Conservation (phyloP, 257 asterid species). For the Mitragyna speciosa region DNA sequence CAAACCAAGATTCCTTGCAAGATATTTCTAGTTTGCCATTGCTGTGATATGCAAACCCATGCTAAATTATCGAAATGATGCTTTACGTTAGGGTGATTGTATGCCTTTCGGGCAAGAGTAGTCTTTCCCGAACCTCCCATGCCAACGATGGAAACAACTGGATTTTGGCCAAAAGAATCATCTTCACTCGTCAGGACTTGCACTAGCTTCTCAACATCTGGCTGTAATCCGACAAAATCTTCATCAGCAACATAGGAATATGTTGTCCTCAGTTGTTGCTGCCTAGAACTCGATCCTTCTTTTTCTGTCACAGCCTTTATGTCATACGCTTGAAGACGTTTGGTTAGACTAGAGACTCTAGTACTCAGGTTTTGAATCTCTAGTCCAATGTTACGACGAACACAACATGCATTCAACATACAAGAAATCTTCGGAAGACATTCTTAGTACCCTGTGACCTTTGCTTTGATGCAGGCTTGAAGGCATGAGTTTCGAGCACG, state of each 20-base stretch:
- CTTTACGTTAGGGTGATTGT: background rate
- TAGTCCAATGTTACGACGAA: background rate
- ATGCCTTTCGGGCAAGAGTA: background rate
- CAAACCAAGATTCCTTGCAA: background rate
- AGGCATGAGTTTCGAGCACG: background rate
- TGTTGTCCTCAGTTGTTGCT: background rate
- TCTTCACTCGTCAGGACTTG: background rate
- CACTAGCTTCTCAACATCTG: background rate
- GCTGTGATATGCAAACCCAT: background rate
- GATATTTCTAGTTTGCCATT: background rate
- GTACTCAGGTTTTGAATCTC: background rate
- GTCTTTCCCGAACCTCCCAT: background rate
- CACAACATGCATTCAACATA: background rate
- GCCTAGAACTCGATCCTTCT: background rate
- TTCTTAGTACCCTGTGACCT: background rate
- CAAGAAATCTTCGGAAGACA: background rate
- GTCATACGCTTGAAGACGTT: background rate
- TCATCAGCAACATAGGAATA: background rate
- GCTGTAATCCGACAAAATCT: background rate
- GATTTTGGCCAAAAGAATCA: too few species aligned
- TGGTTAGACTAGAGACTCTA: background rate
- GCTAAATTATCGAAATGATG: background rate
- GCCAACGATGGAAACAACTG: background rate
- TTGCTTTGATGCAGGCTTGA: background rate
- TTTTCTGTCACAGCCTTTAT: background rate